Evolutionary conservation across 1,139 yeast genomes (phyloP).

Genomic region (Yamadazyma jaroonii): DNA sequence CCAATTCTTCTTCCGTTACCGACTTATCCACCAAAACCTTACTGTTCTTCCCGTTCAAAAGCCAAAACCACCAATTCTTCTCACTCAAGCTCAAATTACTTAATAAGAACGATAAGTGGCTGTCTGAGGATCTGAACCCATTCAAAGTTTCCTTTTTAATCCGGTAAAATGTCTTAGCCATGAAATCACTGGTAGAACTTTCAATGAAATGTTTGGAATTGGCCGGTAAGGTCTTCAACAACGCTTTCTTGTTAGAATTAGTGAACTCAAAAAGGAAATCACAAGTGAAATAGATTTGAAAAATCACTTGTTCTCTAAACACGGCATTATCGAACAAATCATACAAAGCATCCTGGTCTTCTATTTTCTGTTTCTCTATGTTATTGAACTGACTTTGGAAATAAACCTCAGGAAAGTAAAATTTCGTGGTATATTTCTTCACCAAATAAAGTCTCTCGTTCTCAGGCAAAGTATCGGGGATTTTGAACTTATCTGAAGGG

Average conservation of each 20-base stretch:
- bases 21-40: constrained; percentile 25
- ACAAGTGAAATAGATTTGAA: constrained; percentile 32
- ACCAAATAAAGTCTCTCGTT: constrained; percentile 18
- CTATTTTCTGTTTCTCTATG: constrained; percentile 18
- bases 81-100: constrained; percentile 29
- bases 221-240: constrained; percentile 24
- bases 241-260: constrained; percentile 20
- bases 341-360: constrained; percentile 27
- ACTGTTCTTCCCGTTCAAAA: constrained; percentile 31
- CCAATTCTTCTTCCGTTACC: constrained; percentile 23
- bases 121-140: constrained; percentile 22
- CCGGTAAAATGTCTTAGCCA: constrained; percentile 20
- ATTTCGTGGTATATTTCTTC: constrained; percentile 20
- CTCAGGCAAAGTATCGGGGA: constrained; percentile 15
- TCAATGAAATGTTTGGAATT: constrained; percentile 38
- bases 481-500: constrained; percentile 7
- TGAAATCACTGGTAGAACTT: constrained; percentile 26
- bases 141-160: constrained; percentile 27
- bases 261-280: constrained; percentile 30
- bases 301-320: constrained; percentile 26
- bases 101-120: constrained; percentile 25
- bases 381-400: constrained; percentile 28
- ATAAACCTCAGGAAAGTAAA: constrained; percentile 38
- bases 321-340: constrained; percentile 26
- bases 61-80: constrained; percentile 43